Conservation (phyloP, 192 early-diverging fungal genomes). For the Gaertneriomyces semiglobifer region DNA sequence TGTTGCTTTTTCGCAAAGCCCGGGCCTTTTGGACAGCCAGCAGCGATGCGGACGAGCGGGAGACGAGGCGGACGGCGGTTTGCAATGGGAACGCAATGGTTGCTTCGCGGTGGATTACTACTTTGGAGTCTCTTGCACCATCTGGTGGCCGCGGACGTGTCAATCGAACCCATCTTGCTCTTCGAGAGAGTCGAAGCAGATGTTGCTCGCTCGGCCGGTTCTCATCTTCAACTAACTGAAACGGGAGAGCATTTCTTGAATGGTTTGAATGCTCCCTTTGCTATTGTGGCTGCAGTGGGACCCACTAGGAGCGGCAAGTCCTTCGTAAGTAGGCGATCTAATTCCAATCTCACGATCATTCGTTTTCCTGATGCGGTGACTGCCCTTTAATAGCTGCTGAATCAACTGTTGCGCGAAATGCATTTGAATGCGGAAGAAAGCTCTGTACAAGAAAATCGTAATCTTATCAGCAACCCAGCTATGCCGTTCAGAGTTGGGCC, state of each 20-base stretch:
- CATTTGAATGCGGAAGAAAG: too few species aligned
- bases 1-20: too few species aligned
- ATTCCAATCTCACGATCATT: background rate
- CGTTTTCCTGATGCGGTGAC: background rate
- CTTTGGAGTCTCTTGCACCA: too few species aligned
- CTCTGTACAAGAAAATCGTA: too few species aligned
- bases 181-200: conserved; percentile 10
- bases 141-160: too few species aligned
- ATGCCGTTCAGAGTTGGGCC: conserved; percentile 21
- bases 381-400: conserved; percentile 8
- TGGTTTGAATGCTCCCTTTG: conserved; percentile 13
- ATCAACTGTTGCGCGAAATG: conserved; percentile 4
- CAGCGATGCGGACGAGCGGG: too few species aligned
- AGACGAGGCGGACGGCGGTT: conserved; percentile 14
- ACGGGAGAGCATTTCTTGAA: conserved; percentile 13
- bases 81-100: conserved; percentile 2
- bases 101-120: too few species aligned
- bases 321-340: conserved; percentile 15
- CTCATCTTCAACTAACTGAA: conserved; percentile 16
- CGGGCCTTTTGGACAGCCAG: too few species aligned
- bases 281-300: conserved; percentile 26
- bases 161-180: conserved; percentile 11
- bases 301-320: conserved; percentile 29
- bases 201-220: background rate
- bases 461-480: background rate